Base-by-base conservation (phyloP, 495 filamentous ascomycete species). In the Xanthoparmelia taractica region DNA sequence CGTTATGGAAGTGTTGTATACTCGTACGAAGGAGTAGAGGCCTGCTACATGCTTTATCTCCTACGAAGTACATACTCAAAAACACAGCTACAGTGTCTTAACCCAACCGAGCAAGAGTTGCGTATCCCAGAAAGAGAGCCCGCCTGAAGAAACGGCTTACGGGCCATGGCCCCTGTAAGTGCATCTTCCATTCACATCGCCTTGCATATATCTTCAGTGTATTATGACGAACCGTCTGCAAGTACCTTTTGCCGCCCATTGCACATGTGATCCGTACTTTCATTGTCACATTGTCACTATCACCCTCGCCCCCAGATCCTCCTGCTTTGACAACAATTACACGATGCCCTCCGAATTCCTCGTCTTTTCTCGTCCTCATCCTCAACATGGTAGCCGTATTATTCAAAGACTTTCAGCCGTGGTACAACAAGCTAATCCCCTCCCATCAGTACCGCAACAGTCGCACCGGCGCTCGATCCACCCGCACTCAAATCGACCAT, bases 401-500 rank as follows among this genome's bases (percentile, higher is more conserved):
- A 34, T 41, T 54, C 61, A 63, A 29, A 31, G 43, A 63, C 20
- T 57, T 40, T 33, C 27, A 34, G 31, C 37, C 55, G 33, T n/a
- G 33, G 61, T 52, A 67, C 37, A 57, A 59, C 12, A 59, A 48
- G 50, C 65, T 67, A 41, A 67, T 56, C 25, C 23, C n/a, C 34
- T 31, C 38, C 29, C 23, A 45, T 13, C 70, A 82, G 70, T 78
- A 79, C 64, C 74, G 78, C 62, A 84, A 85, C 65, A 84, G 78
- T 70, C 85, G 78, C 65, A 82, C 80, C 69, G 88, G 84, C 66
- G 86, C 86, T 60, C 82, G 89, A 69, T 87, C 87, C 55, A 85
- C 89, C 31, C 77, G 84, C 43, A 82, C 80, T 60, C 86, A 88
- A 71, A 84, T 88, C 52, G 94, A 97, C 69, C 91, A 96, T 72